These are phyloP conservation scores for Nicotiana obtusifolia DNA, from an alignment of 257 asterid genomes.

Conservation along the genomic window DNA sequence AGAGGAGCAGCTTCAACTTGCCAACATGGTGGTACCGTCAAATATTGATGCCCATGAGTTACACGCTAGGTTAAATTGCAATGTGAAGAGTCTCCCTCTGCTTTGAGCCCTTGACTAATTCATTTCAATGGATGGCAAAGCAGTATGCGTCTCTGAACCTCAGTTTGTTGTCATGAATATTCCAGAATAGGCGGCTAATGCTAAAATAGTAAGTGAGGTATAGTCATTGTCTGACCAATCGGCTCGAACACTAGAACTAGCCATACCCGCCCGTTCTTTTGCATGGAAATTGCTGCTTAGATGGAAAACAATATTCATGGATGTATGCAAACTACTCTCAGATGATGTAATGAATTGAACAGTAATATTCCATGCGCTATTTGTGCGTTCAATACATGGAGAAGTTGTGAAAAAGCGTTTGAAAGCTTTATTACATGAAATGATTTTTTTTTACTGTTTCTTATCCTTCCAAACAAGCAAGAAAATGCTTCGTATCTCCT, in stretches of 20 bases:
- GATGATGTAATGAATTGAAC: not conserved
- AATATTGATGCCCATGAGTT: not conserved
- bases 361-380: not conserved
- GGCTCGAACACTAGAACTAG: no score
- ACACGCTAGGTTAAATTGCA: not conserved
- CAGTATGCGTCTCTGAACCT: not conserved
- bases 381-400: not conserved
- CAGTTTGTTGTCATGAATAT: no score
- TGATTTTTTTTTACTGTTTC: not conserved
- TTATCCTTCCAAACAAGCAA: not conserved
- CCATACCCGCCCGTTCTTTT: not conserved
- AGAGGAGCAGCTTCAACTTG: constrained; percentile 66
- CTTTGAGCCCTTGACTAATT: not conserved
- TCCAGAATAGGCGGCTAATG: not conserved
- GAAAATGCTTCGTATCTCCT: not conserved
- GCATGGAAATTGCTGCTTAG: not conserved
- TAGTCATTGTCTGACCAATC: not conserved
- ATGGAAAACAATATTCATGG: not conserved
- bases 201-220: not conserved
- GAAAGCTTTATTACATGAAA: not conserved
- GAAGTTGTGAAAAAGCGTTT: not conserved
- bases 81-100: not conserved
- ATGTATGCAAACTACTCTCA: not conserved
- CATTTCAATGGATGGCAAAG: not conserved
- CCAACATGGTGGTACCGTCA: constrained; percentile 45